Conservation (phyloP, 805 yeast genomes). For the Dipodascopsis uninucleata region DNA sequence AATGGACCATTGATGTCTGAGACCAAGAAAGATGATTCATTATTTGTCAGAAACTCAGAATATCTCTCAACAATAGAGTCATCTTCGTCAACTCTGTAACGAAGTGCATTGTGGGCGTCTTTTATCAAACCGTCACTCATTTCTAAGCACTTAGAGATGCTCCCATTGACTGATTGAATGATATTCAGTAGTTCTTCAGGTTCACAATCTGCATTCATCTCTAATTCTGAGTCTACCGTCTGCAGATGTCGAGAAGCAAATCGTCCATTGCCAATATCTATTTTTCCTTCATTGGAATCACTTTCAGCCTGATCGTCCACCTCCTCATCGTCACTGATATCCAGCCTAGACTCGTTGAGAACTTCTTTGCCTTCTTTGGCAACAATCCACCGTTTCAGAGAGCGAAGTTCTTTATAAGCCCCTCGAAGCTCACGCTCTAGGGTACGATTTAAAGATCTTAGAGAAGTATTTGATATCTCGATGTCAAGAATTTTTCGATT, state of each 20-base stretch:
- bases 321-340: constrained; percentile 1
- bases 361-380: constrained; percentile 11
- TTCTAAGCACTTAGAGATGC: constrained; percentile 14
- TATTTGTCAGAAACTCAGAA: too few species aligned
- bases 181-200: constrained; percentile 8
- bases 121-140: constrained; percentile 15
- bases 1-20: too few species aligned
- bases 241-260: too few species aligned
- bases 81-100: constrained; percentile 8
- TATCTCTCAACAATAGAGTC: too few species aligned
- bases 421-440: constrained; percentile 30
- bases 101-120: constrained; percentile 11
- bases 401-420: constrained; percentile 29
- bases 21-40: too few species aligned
- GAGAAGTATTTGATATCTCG: constrained; percentile 34
- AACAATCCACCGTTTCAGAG: constrained; percentile 20
- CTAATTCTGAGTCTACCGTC: background rate
- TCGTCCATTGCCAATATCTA: background rate
- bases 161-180: constrained; percentile 9
- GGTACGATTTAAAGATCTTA: constrained; percentile 31
- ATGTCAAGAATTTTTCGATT: constrained; percentile 33
- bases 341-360: constrained; percentile 1
- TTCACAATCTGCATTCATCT: constrained; percentile 4
- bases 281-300: background rate
- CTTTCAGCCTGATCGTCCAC: constrained; percentile 9